A percentile compares a stretch with the other conserved stretches of the same genome.
These are phyloP conservation scores for Pyricularia sp. DNA, from an alignment of 2,329 filamentous ascomycete species.

Conservation along the genomic window DNA sequence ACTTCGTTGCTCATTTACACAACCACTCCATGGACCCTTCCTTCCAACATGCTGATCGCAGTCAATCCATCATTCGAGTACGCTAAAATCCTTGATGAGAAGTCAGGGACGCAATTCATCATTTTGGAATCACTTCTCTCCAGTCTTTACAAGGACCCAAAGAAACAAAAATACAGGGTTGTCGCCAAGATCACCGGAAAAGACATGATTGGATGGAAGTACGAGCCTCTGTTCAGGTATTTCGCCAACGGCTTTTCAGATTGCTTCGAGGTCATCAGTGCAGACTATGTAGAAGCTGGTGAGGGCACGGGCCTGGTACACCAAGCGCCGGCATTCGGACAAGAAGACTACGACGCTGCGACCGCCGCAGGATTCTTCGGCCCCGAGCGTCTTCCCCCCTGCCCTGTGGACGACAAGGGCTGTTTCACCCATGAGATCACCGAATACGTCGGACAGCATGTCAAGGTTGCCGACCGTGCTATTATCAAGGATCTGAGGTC, in stretches of 20 bases:
- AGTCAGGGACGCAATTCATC: slow-evolving; percentile 54
- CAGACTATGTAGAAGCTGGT: slow-evolving; percentile 57
- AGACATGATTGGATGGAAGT: slow-evolving; percentile 58
- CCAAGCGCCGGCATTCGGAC: slow-evolving; percentile 62
- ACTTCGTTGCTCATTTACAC: slow-evolving; percentile 76
- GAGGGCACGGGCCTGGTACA: slow-evolving; percentile 66
- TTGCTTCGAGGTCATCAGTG: slow-evolving; percentile 51
- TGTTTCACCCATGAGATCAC: slow-evolving; percentile 62
- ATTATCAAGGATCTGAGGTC: slow-evolving; percentile 84
- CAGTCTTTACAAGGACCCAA: slow-evolving; percentile 63
- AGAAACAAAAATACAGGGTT: slow-evolving; percentile 64
- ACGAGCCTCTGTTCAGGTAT: slow-evolving; percentile 59
- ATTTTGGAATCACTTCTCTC: slow-evolving; percentile 53
- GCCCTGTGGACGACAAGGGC: slow-evolving; percentile 57
- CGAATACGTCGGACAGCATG: slow-evolving; percentile 76
- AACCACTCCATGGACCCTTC: slow-evolving; percentile 67
- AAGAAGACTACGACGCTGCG: slow-evolving; percentile 62
- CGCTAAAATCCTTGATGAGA: slow-evolving; percentile 56
- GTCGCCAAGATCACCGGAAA: slow-evolving; percentile 53
- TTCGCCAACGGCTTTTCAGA: slow-evolving; percentile 61
- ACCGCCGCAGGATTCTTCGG: slow-evolving; percentile 51
- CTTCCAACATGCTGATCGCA: slow-evolving; percentile 58
- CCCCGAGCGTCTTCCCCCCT: slow-evolving; percentile 49
- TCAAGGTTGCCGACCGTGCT: slow-evolving; percentile 82
- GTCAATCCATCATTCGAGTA: slow-evolving; percentile 70